phyloP scores from a whole-genome alignment of 768 basidiomycete genomes.

The Russula virescens region DNA sequence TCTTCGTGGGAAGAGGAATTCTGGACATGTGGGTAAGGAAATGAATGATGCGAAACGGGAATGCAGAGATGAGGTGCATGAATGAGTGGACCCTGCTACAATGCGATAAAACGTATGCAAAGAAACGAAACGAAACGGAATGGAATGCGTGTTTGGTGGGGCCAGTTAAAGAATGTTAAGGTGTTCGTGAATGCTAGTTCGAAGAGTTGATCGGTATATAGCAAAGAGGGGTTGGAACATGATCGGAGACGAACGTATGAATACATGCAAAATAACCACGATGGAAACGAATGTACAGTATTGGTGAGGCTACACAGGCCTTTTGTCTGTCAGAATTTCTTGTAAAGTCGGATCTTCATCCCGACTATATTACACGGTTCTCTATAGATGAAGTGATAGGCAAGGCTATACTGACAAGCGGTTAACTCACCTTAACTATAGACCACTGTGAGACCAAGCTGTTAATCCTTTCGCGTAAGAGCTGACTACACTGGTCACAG shows the following conservation, averaged over 20 bases:
- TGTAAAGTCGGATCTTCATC: not conserved
- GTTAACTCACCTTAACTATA: slow-evolving; percentile 55
- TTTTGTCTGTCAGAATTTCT: not conserved
- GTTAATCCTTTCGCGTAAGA: slow-evolving; percentile 61
- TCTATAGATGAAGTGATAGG: not conserved
- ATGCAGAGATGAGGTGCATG: not conserved
- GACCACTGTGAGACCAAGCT: slow-evolving; percentile 72
- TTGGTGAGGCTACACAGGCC: not conserved
- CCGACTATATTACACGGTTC: slow-evolving; percentile 9
- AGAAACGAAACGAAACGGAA: not conserved
- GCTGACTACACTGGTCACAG: slow-evolving; percentile 62
- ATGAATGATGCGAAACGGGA: not conserved
- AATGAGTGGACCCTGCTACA: not conserved
- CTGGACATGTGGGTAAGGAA: not conserved
- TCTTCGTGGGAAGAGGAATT: not conserved
- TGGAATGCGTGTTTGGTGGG: not conserved
- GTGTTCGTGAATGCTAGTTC: not conserved
- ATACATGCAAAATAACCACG: slow-evolving; percentile 1
- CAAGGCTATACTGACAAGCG: not conserved
- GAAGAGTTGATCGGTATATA: not conserved
- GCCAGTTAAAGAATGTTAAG: not conserved
- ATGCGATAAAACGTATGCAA: not conserved
- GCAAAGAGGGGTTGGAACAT: not conserved
- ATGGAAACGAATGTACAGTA: slow-evolving; percentile 2
- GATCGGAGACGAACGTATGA: not conserved